Conservation (phyloP, 257 asterid species). For the Parsonsia alboflavescens region DNA sequence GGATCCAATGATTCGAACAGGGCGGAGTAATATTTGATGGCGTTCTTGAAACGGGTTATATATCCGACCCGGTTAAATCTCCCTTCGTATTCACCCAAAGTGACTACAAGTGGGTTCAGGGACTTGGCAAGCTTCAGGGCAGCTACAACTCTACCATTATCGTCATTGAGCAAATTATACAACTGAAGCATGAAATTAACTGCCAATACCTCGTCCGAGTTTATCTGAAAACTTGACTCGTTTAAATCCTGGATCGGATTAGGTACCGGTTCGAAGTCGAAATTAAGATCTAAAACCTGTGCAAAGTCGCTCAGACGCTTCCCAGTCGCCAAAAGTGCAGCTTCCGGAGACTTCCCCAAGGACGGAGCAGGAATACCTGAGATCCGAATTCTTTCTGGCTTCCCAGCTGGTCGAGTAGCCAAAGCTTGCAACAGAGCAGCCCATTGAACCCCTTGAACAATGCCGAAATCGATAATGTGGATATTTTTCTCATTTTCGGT, state of each 20-base stretch:
- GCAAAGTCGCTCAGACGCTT: slow-evolving; percentile 82
- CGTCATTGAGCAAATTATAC: slow-evolving; percentile 62
- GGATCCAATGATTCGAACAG: slow-evolving; percentile 82
- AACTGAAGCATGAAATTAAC: slow-evolving; percentile 91
- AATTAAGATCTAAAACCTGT: slow-evolving; percentile 66
- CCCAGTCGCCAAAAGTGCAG: slow-evolving; percentile 75
- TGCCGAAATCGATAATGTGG: slow-evolving; percentile 90
- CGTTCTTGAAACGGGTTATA: slow-evolving; percentile 60
- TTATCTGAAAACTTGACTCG: slow-evolving; percentile 52
- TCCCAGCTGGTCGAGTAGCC: slow-evolving; percentile 83
- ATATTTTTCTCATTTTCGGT: slow-evolving; percentile 55
- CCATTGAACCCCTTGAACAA: slow-evolving; percentile 95
- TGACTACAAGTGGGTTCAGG: slow-evolving; percentile 68
- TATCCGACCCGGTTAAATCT: slow-evolving; percentile 62
- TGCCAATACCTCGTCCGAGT: slow-evolving; percentile 59
- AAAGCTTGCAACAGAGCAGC: slow-evolving; percentile 94
- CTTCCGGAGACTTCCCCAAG: slow-evolving; percentile 54
- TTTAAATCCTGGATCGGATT: slow-evolving; percentile 54
- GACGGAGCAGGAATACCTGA: slow-evolving; percentile 88
- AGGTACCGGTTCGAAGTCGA: slow-evolving; percentile 72
- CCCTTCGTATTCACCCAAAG: slow-evolving; percentile 81
- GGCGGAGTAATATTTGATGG: slow-evolving; percentile 65
- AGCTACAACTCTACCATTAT: slow-evolving; percentile 39
- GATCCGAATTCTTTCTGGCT: slow-evolving; percentile 63
- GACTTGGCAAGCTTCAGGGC: slow-evolving; percentile 74